phyloP scores from a whole-genome alignment of 75 land plant species.

The Pinus tabuliformis region DNA sequence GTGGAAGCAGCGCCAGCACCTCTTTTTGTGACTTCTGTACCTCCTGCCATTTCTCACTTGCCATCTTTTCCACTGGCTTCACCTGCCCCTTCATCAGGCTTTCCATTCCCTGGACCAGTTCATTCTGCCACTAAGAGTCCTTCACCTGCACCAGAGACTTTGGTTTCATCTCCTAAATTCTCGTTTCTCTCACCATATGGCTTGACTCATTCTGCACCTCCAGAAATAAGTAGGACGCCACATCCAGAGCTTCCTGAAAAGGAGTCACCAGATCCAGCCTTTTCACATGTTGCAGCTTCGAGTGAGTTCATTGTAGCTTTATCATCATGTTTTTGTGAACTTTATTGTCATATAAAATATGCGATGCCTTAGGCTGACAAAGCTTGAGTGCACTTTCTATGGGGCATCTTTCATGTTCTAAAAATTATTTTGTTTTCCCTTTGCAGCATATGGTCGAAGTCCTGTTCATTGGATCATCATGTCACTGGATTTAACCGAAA shows the following conservation, averaged over 20 bases:
- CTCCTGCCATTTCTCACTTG: neutral
- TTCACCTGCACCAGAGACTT: neutral
- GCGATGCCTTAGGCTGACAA: neutral
- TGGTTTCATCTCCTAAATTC: slow-evolving; percentile 2
- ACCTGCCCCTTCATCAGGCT: neutral
- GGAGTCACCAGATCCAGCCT: slow-evolving; percentile 1
- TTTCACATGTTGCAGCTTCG: neutral
- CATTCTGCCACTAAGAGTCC: slow-evolving; percentile 2
- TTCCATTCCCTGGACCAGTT: neutral
- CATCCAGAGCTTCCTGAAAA: neutral
- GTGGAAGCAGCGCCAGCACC: slow-evolving; percentile 31
- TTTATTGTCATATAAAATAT: neutral
- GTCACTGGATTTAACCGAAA: slow-evolving; percentile 3
- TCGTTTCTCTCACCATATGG: neutral
- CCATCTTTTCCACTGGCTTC: neutral
- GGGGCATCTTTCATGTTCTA: neutral
- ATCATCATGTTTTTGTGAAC: neutral
- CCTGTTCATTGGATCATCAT: neutral
- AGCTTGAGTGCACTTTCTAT: neutral
- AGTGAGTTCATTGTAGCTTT: neutral
- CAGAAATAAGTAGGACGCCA: neutral
- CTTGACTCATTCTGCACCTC: neutral
- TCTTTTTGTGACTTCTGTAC: neutral
- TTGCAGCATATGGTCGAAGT: slow-evolving; percentile 1
- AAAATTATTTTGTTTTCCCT: neutral